Conservation (phyloP, 2,329 filamentous ascomycete genomes). For the Tolypocladium amazonense region DNA sequence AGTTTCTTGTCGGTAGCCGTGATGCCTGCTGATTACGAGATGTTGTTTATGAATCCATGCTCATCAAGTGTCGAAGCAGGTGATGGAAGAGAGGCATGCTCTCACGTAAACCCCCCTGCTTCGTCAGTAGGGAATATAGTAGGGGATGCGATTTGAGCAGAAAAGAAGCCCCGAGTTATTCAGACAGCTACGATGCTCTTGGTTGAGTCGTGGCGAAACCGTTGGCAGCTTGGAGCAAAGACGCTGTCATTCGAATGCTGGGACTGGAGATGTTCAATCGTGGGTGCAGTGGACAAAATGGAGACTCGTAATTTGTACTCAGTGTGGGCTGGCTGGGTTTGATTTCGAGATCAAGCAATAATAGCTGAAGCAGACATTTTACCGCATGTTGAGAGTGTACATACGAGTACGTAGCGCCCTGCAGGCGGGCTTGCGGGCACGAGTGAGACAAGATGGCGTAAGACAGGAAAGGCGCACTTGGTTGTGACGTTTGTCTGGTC, state of each 20-base stretch:
- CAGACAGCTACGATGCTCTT: neutral
- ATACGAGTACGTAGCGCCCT: too few species aligned
- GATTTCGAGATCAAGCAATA: too few species aligned
- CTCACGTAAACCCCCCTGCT: neutral
- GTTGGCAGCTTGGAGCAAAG: neutral
- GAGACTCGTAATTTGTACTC: too few species aligned
- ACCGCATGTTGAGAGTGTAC: too few species aligned
- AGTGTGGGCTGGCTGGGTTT: too few species aligned
- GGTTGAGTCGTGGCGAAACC: neutral
- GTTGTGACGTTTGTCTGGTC: neutral
- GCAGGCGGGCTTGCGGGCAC: too few species aligned
- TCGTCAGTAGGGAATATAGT: neutral
- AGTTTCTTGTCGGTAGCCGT: neutral
- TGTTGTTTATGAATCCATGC: neutral
- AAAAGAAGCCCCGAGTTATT: neutral
- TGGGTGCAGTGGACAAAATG: too few species aligned
- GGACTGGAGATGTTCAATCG: neutral
- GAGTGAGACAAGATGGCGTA: neutral
- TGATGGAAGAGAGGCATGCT: neutral
- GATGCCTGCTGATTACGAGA: neutral
- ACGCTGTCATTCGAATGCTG: neutral
- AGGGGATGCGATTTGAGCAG: neutral
- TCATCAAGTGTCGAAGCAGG: neutral
- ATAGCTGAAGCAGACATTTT: too few species aligned
- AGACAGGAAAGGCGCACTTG: neutral